Evolutionary conservation across 2,329 filamentous ascomycete genomes (phyloP), one percentile per base, ranked within the genome.

Genomic region (Annulohypoxylon truncatum): DNA sequence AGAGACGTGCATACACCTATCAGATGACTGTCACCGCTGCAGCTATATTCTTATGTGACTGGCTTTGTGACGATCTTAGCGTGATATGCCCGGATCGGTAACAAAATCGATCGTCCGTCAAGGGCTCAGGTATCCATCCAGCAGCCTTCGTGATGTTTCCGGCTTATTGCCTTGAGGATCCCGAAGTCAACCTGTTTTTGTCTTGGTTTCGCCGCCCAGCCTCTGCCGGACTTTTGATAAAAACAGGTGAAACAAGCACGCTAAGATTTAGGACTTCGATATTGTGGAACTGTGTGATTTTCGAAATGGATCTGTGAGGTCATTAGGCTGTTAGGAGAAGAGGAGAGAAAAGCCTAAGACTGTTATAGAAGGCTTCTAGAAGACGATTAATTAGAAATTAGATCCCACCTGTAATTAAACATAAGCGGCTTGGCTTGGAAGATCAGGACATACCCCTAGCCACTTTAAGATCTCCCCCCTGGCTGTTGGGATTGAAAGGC

Each of bases 341-440:
- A n/a, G 51, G 22, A 38, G 51, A 67, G 50, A 58, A 35, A 48
- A 55, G 42, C 59, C 67, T 44, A 69, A 69, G 60, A 61, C 55
- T 18, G 28, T 48, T 40, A 22, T 59, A 50, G 67, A 69, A 69
- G 47, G 38, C 60, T 69, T 69, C 67, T 69, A 69, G 67, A 69
- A 69, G 48, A 61, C 63, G 20, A 22, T 33, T 26, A 44, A 60
- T 38, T n/a, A 52, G 60, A 69, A 62, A 67, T 69, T 67, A 48
- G 55, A 67, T 63, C 57, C 67, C 67, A 67, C 67, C 52, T 61
- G n/a, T 60, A 69, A 64, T 69, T 50, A 69, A 67, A 69, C 56
- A 29, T 46, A 47, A 38, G 50, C 50, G 38, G 52, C 56, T 61
- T 61, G 52, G 57, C 53, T 38, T 28, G 10, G 24, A 28, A 61